Evolutionary conservation across 2,329 filamentous ascomycete genomes (phyloP).

Genomic region (Trichoderma afroharzianum): DNA sequence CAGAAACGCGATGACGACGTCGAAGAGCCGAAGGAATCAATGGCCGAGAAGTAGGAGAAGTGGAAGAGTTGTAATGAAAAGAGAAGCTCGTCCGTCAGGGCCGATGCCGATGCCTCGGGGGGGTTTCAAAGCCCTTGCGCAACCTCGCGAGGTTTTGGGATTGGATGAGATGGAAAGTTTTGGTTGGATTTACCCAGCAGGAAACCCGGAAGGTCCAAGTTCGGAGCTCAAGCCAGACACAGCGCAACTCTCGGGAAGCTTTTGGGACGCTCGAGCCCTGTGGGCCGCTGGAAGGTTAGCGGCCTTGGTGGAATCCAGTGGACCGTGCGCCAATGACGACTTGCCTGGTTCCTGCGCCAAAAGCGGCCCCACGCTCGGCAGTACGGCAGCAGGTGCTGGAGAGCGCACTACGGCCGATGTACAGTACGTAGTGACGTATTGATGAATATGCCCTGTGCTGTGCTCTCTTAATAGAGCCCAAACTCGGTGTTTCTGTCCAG

Average conservation of each 20-base stretch:
- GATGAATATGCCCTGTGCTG: too few species aligned
- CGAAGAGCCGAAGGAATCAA: not conserved
- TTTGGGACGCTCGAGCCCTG: not conserved
- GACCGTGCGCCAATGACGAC: slow-evolving; percentile 6
- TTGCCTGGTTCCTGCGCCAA: slow-evolving; percentile 9
- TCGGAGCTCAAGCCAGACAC: not conserved
- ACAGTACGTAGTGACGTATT: too few species aligned
- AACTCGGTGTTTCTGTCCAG: not conserved
- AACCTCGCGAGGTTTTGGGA: not conserved
- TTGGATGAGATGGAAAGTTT: not conserved
- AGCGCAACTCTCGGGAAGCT: not conserved
- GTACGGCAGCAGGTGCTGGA: not conserved
- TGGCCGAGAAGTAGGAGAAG: not conserved
- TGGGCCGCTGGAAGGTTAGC: slow-evolving; percentile 10
- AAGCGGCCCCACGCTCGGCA: slow-evolving; percentile 10
- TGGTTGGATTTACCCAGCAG: not conserved
- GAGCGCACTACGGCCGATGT: not conserved
- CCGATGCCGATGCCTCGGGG: not conserved
- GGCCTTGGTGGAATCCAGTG: not conserved
- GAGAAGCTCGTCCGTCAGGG: not conserved
- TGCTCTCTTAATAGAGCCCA: too few species aligned
- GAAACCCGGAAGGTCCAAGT: too few species aligned
- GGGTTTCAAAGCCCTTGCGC: slow-evolving; percentile 7
- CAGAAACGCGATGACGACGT: not conserved
- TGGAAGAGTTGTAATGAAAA: not conserved